Conservation (phyloP, 495 filamentous ascomycete genomes). For the Tuber umbilicatum region DNA sequence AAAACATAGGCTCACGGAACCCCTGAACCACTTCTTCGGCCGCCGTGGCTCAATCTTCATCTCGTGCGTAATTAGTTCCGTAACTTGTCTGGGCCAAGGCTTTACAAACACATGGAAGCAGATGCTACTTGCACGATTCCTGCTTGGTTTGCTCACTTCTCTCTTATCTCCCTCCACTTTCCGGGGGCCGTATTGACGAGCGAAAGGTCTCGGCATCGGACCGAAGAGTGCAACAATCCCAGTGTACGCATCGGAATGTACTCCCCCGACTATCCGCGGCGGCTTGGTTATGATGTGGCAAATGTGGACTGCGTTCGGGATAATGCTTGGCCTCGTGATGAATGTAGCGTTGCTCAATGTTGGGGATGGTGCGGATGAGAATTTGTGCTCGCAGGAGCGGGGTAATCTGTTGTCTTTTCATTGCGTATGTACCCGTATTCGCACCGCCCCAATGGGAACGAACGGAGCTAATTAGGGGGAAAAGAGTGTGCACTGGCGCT, state of each 20-base stretch:
- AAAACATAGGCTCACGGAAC: slow-evolving; percentile 54
- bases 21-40: slow-evolving; percentile 52
- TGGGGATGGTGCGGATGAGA: slow-evolving; percentile 46
- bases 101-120: slow-evolving; percentile 67
- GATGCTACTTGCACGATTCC: slow-evolving; percentile 43
- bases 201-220: slow-evolving; percentile 60
- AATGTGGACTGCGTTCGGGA: slow-evolving; percentile 77
- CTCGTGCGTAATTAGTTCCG: slow-evolving; percentile 57
- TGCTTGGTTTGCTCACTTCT: slow-evolving; percentile 48
- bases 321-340: slow-evolving; percentile 65
- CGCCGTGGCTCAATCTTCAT: slow-evolving; percentile 57
- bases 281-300: slow-evolving; percentile 76
- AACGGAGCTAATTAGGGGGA: slow-evolving; percentile 46
- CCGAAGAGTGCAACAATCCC: slow-evolving; percentile 74
- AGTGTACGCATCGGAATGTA: slow-evolving; percentile 68
- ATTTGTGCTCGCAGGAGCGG: background rate
- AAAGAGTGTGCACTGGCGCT: slow-evolving; percentile 61
- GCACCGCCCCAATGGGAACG: background rate
- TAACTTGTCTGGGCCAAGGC: slow-evolving; percentile 68
- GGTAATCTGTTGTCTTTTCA: slow-evolving; percentile 38
- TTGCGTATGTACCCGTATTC: slow-evolving; percentile 11
- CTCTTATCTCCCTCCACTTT: slow-evolving; percentile 52
- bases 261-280: slow-evolving; percentile 64
- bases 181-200: slow-evolving; percentile 56
- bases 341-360: slow-evolving; percentile 65